Evolutionary conservation across 768 basidiomycete genomes (phyloP), one percentile per base, ranked within the genome.

Genomic region (Tricholoma matsutake): DNA sequence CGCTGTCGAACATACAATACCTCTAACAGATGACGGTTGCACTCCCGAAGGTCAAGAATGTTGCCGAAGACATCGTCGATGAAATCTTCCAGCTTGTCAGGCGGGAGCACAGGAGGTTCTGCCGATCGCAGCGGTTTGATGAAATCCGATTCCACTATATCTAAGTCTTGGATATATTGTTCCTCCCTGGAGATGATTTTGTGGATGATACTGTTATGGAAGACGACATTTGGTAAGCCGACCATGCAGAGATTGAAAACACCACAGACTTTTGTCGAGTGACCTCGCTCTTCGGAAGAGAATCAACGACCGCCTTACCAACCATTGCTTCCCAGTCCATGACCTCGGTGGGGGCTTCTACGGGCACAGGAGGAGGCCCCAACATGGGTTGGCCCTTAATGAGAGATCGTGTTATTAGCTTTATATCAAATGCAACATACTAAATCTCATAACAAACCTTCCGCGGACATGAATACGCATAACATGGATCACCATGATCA

Each of bases 1-100:
- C 75, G 88, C 70, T 98, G 94, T 31, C 94, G 86, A 43, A 94
- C 88, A 65, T 88, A 86, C 76, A 98, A 83, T 3, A 90, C 84
- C 67, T 96, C 92, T 14, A 98, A 80, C n/a, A 97, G 79, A 10
- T 86, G 82, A 31, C 86, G 81, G 67, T 91, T 93, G 68, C 91
- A 89, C 70, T 91, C 89, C 16, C 92, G 84, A n/a, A 98, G 78
- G 62, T 93, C 92, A 4, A 90, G 79, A 41, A 96, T 86, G 70
- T 97, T 97, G 54, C 91, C 87, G 64, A 98, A 96, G 3, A 96
- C 88, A 34, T 92, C 89, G 47, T 92, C 90, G 54, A 97, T 87
- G 72, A 98, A 96, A 34, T 88, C 85, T 32, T 92, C 89, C 6
- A 96, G 73, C 32, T 84, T 79, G 25, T 81, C 68, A 4, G 79